Base-by-base conservation (phyloP, 2,329 filamentous ascomycete genomes). In the Colletotrichum simmondsii region DNA sequence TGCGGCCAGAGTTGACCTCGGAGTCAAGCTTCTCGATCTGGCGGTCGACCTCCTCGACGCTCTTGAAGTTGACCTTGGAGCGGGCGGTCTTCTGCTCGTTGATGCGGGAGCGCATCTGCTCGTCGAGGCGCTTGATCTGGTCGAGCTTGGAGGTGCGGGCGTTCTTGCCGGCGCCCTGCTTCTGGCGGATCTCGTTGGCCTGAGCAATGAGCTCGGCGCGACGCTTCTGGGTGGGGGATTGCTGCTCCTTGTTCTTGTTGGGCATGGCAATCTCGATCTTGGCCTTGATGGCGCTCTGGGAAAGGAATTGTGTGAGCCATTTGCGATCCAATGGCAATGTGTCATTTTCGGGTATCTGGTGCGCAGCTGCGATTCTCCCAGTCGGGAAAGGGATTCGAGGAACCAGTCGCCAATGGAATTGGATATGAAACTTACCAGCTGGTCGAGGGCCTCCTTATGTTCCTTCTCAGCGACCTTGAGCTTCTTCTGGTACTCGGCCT, bases 91-190 rank as follows among this genome's bases (percentile, higher is more conserved):
- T 98, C 82, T 97, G 94, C 85, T 98, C 95, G 77, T 89, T 87
- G 77, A 97, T 92, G 76, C 94, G 92, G 79, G 92, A 91, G 86
- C 96, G 96, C 80, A 99, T 88, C 81, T 95, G 93, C 81, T 95
- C 93, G 78, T 98, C 95, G 73, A 98, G 91, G 77, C 92, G 92
- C 90, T 97, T 97, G 86, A 98, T 94, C 86, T 97, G 94, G 79
- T 98, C 95, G 79, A 94, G 90, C 83, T 95, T 92, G 80, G 89
- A 88, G 78, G 89, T 90, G 68, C 95, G 93, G 66, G 93, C 92
- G 72, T 92, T 90, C 89, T 99, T 99, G 87, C 94, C 94, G 73
- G 91, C 92, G 77, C 92, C 92, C 86, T 98, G 97, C 86, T 97
- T 93, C 83, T 92, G 90, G 75, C 94, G 93, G 83, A 99, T 98